phyloP scores from a whole-genome alignment of 192 early-diverging fungal species.

The Backusella tarrabulga region DNA sequence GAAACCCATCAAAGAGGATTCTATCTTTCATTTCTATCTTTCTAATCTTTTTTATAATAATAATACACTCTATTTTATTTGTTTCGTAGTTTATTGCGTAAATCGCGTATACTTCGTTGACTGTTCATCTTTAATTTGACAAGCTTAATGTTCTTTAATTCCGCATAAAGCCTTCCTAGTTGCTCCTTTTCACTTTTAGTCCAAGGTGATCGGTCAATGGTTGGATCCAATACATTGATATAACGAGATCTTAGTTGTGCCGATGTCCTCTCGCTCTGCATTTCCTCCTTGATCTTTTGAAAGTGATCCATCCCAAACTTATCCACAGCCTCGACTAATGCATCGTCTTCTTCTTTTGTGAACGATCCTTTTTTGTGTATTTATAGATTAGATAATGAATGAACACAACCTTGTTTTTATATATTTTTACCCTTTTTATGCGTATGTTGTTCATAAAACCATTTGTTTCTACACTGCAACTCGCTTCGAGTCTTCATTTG shows the following conservation, averaged over 20 bases:
- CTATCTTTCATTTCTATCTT: neutral
- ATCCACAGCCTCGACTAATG: conserved; percentile 6
- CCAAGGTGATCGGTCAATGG: conserved; percentile 20
- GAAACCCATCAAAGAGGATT: neutral
- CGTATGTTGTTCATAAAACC: conserved; percentile 3
- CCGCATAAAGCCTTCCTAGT: neutral
- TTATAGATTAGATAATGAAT: neutral
- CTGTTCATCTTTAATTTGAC: conserved; percentile 5
- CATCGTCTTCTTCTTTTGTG: conserved; percentile 19
- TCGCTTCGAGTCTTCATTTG: neutral
- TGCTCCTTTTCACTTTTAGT: conserved; percentile 25
- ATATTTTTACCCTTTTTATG: conserved; percentile 1
- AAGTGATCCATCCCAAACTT: conserved; percentile 20
- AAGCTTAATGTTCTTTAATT: neutral
- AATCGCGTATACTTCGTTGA: conserved; percentile 12
- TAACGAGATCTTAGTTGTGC: conserved; percentile 13
- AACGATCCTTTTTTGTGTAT: conserved; percentile 11
- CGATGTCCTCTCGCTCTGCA: conserved; percentile 6
- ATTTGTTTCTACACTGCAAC: conserved; percentile 15
- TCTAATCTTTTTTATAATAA: neutral
- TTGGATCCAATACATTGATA: conserved; percentile 14
- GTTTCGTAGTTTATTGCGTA: conserved; percentile 3
- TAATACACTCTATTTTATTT: neutral
- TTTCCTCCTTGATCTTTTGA: conserved; percentile 23
- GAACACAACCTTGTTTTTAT: neutral